Evolutionary conservation across 345 rosid genomes (phyloP).

Genomic region (Syzygium grande): DNA sequence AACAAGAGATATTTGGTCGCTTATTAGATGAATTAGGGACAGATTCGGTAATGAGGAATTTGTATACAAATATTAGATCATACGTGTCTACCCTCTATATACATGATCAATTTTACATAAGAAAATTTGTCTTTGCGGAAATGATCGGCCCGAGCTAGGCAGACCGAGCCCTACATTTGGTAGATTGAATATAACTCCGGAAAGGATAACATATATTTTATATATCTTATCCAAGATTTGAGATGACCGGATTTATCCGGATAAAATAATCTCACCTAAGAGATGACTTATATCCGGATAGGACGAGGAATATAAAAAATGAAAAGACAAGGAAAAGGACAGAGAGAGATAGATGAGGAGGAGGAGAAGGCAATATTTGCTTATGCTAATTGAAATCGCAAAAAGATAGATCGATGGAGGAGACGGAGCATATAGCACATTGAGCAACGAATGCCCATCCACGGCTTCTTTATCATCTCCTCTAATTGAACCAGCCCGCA

Average conservation of each 20-base stretch:
- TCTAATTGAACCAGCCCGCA: background rate
- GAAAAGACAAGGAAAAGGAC: background rate
- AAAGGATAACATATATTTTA: too few species aligned
- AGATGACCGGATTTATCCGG: background rate
- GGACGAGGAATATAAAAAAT: background rate
- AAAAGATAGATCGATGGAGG: background rate
- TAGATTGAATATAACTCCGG: too few species aligned
- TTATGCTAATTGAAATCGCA: background rate
- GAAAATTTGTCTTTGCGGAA: background rate
- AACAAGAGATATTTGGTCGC: background rate
- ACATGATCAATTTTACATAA: background rate
- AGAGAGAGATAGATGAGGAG: background rate
- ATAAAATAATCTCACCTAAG: background rate
- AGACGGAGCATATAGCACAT: background rate
- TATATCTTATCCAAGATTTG: too few species aligned
- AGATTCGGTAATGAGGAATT: background rate
- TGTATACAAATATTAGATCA: background rate
- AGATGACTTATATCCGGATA: background rate
- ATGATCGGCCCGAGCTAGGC: background rate
- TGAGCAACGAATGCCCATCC: background rate
- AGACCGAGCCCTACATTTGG: background rate
- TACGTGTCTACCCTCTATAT: background rate
- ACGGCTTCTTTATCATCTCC: background rate
- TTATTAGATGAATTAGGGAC: background rate
- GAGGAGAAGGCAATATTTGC: background rate